Evolutionary conservation across 495 filamentous ascomycete species (phyloP).

Genomic region (Chlorociboria aeruginascens): DNA sequence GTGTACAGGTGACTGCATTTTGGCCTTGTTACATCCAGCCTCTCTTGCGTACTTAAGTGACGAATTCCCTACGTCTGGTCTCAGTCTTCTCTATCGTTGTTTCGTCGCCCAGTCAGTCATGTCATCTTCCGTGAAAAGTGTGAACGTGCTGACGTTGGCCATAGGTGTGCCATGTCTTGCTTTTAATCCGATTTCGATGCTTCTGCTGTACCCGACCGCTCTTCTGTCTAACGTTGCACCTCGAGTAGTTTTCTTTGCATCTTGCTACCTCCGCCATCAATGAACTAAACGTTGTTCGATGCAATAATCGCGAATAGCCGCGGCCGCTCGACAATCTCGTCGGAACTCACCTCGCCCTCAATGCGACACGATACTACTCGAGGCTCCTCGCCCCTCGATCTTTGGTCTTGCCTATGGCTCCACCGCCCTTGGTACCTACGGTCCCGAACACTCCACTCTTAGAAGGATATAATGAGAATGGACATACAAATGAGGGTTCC

Average conservation of each 20-base stretch:
- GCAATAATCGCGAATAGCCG: slow-evolving; percentile 8
- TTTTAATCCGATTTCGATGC: slow-evolving; percentile 16
- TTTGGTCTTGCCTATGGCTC: slow-evolving; percentile 32
- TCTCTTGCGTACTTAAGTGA: slow-evolving; percentile 6
- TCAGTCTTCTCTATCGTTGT: neutral
- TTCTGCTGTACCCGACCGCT: slow-evolving; percentile 1
- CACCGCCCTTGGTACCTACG: slow-evolving; percentile 29
- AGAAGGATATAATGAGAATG: slow-evolving; percentile 36
- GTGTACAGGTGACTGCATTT: neutral
- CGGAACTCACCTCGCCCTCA: slow-evolving; percentile 5
- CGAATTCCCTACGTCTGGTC: slow-evolving; percentile 12
- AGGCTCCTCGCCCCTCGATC: slow-evolving; percentile 5
- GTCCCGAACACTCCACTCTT: slow-evolving; percentile 31
- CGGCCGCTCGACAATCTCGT: slow-evolving; percentile 7
- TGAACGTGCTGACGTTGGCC: slow-evolving; percentile 3
- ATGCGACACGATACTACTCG: slow-evolving; percentile 11
- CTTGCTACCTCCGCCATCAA: neutral
- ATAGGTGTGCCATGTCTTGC: slow-evolving; percentile 14
- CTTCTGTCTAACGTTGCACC: neutral
- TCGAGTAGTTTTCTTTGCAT: neutral
- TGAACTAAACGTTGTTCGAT: slow-evolving; percentile 1
- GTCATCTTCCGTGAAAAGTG: neutral
- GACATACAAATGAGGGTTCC: slow-evolving; percentile 19
- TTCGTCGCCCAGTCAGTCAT: too few species aligned
- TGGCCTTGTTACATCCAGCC: neutral